Conservation (phyloP, 2,329 filamentous ascomycete species). For the Colletotrichum kahawae region DNA sequence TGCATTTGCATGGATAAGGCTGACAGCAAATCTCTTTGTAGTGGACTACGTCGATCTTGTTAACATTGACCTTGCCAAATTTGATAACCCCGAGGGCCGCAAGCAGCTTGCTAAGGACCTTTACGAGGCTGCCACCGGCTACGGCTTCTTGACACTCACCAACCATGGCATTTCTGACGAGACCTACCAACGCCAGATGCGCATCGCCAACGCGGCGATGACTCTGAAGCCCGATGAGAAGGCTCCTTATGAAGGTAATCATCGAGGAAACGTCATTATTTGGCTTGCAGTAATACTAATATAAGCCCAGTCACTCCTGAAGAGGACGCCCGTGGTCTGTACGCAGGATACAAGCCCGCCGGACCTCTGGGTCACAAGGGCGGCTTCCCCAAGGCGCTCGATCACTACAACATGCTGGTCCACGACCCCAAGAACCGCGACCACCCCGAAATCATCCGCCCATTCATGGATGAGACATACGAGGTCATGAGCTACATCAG, state of each 20-base stretch:
- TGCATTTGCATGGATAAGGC: background rate
- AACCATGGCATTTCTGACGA: slow-evolving; percentile 33
- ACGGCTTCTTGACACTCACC: slow-evolving; percentile 30
- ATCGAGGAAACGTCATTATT: fast-evolving
- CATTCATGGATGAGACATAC: slow-evolving; percentile 28
- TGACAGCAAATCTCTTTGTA: background rate
- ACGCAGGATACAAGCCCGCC: slow-evolving; percentile 32
- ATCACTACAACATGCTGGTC: slow-evolving; percentile 6
- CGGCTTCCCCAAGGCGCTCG: background rate
- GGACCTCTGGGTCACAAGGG: slow-evolving; percentile 27
- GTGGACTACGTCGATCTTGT: slow-evolving; percentile 32
- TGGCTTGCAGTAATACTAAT: background rate
- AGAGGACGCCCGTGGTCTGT: slow-evolving; percentile 30
- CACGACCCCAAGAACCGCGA: slow-evolving; percentile 32
- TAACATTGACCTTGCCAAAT: slow-evolving; percentile 31
- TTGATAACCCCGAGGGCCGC: slow-evolving; percentile 27
- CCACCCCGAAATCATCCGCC: slow-evolving; percentile 23
- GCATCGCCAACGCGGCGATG: slow-evolving; percentile 31
- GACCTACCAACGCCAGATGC: slow-evolving; percentile 29
- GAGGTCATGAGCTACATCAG: slow-evolving; percentile 32
- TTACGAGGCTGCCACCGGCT: slow-evolving; percentile 31
- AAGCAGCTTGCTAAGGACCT: slow-evolving; percentile 32
- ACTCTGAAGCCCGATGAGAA: slow-evolving; percentile 30
- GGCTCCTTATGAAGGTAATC: slow-evolving; percentile 30
- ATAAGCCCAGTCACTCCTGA: slow-evolving; percentile 27